phyloP scores from a whole-genome alignment of 306 rosid species.

The Ormosia semicastrata region DNA sequence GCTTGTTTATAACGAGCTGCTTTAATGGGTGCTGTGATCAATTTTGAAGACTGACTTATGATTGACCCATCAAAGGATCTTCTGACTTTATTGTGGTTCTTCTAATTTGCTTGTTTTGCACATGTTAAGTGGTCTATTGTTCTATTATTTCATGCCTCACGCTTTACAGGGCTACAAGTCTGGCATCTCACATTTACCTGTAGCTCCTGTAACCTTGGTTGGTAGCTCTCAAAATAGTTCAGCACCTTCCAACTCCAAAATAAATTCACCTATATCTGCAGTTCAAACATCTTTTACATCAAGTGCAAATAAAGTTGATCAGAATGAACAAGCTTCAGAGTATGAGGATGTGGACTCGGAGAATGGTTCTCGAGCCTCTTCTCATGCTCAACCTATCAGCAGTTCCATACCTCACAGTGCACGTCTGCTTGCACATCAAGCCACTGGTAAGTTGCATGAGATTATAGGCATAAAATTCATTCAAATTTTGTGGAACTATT shows the following conservation, averaged over 20 bases:
- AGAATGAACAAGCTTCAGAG: conserved; percentile 38
- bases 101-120: conserved; percentile 2
- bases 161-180: conserved; percentile 59
- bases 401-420: conserved; percentile 32
- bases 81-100: neutral
- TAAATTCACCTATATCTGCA: conserved; percentile 34
- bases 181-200: conserved; percentile 43
- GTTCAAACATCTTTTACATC: conserved; percentile 45
- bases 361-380: conserved; percentile 33
- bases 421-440: conserved; percentile 36
- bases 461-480: neutral
- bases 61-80: neutral
- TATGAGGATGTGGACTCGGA: conserved; percentile 49
- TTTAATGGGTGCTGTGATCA: conserved; percentile 7
- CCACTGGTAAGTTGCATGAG: conserved; percentile 40
- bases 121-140: conserved; percentile 15
- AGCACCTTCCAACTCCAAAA: conserved; percentile 39
- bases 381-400: conserved; percentile 31
- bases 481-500: neutral
- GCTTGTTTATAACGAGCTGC: neutral
- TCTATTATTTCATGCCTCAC: conserved; percentile 28
- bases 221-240: conserved; percentile 45
- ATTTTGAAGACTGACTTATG: neutral
- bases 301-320: conserved; percentile 37
- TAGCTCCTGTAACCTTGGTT: conserved; percentile 43